Base-by-base conservation (phyloP, 805 yeast genomes). In the Tetrapisispora arboricola region DNA sequence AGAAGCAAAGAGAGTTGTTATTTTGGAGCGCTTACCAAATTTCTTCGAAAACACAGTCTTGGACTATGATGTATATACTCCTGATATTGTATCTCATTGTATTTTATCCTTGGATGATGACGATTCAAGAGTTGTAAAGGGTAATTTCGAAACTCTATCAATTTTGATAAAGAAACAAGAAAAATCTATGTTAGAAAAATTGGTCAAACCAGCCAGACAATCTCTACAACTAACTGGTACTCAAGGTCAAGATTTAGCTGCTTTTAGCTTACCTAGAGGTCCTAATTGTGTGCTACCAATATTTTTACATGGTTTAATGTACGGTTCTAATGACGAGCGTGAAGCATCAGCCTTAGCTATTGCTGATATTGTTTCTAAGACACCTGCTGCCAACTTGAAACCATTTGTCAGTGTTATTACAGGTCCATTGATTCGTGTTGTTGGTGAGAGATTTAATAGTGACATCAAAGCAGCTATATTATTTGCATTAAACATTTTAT, bases 371-470 rank as follows among this genome's bases (percentile, higher is more conserved):
- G 83, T 88, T 35, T 82, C 80, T 36, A 78, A 86, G 53, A 84
- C 97, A 0, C 92, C 92, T 17, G 79, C 92, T n/a, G 70, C 75
- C 10, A 77, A 73, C 44, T 74, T 92, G 63, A 84, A 79, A 61
- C 84, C 95, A 26, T 84, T 80, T 63, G 95, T 94, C 18, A 90
- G 97, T 8, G 78, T 78, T 21, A 85, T 94, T 48, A 88, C 96
- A 21, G 99, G 99, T 65, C 98, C 98, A 30, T 72, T 92, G 57
- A 92, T 92, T 64, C 86, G 99, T 71, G 95, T 90, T 42, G 84
- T 90, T 57, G 98, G 99, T 56, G 99, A 92, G 63, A 78, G 95
- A 62, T 90, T 85, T 49, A 75, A 80, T 15, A 73, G 94, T 46
- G 95, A 87, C 50, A 85, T 92, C 51, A 92, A 92, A 70, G 80